Conservation (phyloP, 768 basidiomycete genomes). For the Suillus luteus region DNA sequence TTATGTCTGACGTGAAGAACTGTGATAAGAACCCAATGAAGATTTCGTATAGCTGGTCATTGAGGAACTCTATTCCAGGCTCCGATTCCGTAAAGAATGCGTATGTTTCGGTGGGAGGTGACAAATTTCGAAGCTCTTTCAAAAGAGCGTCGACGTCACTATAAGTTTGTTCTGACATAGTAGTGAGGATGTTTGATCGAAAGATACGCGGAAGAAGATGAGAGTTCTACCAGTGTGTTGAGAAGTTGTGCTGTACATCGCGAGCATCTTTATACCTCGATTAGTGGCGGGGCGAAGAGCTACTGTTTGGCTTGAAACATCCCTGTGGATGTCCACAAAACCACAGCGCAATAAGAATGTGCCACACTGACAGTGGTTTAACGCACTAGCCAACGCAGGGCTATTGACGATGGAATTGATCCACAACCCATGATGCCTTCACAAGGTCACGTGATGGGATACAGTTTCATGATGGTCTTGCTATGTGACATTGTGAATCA, state of each 20-base stretch:
- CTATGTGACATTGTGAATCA: not conserved
- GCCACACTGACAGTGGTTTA: not conserved
- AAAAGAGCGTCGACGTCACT: not conserved
- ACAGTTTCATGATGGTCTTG: not conserved
- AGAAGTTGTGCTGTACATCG: not conserved
- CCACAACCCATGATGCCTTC: not conserved
- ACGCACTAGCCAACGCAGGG: not conserved
- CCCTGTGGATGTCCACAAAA: not conserved
- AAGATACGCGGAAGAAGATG: not conserved
- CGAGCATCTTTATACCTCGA: not conserved
- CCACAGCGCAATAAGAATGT: not conserved
- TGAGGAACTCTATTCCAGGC: not conserved
- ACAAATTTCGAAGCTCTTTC: not conserved
- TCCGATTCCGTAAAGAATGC: not conserved
- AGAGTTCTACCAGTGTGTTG: not conserved
- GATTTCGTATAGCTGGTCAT: not conserved
- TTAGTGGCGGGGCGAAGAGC: not conserved
- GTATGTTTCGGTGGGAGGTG: not conserved
- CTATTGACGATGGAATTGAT: not conserved
- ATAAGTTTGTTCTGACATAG: conserved; percentile 1
- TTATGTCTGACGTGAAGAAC: not conserved
- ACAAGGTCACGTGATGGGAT: not conserved
- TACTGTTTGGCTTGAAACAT: not conserved
- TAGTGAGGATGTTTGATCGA: not conserved
- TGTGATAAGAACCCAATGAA: not conserved